These are phyloP conservation scores for Alternaria conjuncta DNA, from an alignment of 2,329 filamentous ascomycete species.

Conservation along the genomic window DNA sequence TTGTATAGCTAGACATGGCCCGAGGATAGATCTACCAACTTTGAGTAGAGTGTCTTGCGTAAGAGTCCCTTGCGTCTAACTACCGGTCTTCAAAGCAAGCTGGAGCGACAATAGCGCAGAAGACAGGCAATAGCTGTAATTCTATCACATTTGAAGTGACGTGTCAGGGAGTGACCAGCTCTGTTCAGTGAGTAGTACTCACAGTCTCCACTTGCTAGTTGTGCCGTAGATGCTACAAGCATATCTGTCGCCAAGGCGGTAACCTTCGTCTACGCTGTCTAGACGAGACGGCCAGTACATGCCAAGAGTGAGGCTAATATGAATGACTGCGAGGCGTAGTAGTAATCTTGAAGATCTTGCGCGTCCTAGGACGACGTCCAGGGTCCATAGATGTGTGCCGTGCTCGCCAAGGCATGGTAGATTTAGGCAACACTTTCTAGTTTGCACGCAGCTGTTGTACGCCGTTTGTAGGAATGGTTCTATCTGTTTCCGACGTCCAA, in stretches of 20 bases:
- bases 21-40: not conserved
- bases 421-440: not conserved
- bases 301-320: conserved; percentile 16
- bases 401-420: not conserved
- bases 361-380: not conserved
- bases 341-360: not conserved
- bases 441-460: not conserved
- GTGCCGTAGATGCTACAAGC: not conserved
- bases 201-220: not conserved
- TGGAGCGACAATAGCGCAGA: not conserved
- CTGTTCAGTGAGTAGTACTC: not conserved
- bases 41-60: not conserved
- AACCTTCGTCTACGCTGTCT: conserved; percentile 4
- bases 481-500: not conserved
- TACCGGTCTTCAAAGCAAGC: not conserved
- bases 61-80: not conserved
- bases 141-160: not conserved
- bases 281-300: conserved; percentile 7
- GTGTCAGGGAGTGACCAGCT: not conserved
- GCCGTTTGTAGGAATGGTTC: not conserved
- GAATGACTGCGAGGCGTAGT: not conserved
- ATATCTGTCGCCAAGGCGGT: conserved; percentile 10
- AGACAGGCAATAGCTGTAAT: not conserved
- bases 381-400: not conserved
- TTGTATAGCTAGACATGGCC: not conserved